Base-by-base conservation (phyloP, 768 basidiomycete genomes). In the Leucogyrophana mollusca region DNA sequence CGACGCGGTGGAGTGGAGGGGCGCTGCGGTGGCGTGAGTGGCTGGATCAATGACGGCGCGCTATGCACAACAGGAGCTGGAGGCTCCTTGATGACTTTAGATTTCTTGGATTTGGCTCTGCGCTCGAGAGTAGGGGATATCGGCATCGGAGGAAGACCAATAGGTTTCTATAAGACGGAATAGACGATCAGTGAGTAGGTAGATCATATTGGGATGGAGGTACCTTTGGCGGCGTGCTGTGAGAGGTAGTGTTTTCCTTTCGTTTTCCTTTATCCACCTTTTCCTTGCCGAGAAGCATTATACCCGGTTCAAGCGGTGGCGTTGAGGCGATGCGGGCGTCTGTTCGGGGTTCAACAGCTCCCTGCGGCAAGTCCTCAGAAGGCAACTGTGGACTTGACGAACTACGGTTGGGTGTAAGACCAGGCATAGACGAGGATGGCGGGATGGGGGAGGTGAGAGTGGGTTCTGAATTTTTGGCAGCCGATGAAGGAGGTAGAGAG, bases 311-410 rank as follows among this genome's bases (percentile, higher is more conserved):
- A 6, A 45, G 46, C n/a, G 54, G 55, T 34, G 56, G 52, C 4
- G 53, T 49, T 11, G 57, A 51, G 24, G 53, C 47, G 16, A 60
- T 51, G 21, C 41, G 52, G 18, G 36, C 36, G 24, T 57, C 46
- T n/a, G 52, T 53, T 2, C 25, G 17, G 4, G 21, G 3, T 33
- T 21, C 9, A n/a, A 10, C 23, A 27, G 35, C 43, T 18, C 3
- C 9, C 38, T 56, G 54, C 2, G 41, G 39, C 22, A 61, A 45
- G 17, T 64, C 59, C 3, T 68, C 53, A 2, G 62, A 67, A 20
- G 55, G 60, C 20, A 66, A 60, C 11, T 77, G 77, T 2, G 84
- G 83, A 55, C 84, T 87, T 9, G 84, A 87, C 3, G 85, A 84
- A 53, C 74, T 80, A 33, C 69, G 60, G 56, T 80, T 80, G 0